Base-by-base conservation (phyloP, 495 filamentous ascomycete species). In the Amniculicola lignicola region DNA sequence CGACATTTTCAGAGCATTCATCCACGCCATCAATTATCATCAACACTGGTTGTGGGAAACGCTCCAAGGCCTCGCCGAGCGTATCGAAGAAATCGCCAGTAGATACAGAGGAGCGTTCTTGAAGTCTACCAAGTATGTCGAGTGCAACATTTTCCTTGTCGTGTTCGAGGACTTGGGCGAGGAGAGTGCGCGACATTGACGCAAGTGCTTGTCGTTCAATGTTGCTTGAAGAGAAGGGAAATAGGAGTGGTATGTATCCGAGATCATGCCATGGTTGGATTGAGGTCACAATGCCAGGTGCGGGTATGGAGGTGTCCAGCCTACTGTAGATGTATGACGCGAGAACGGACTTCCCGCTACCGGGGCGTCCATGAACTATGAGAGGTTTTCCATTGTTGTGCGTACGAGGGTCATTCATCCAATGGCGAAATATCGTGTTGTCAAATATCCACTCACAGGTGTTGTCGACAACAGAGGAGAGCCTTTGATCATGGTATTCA, bases 391-490 rank as follows among this genome's bases (percentile, higher is more conserved):
- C 9, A 4, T 25, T 25, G 9, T 10, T 11, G 41, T 10, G 4
- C 12, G 5, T 10, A 4, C 16, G 9, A 4, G 4, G 22, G 21
- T 44, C 9, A 16, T 11, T 22, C 14, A 16, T 16, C 41, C 41
- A 44, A 9, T 15, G 5, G 10, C 7, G 9, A 22, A 44, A 44
- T 16, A 18, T 22, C 4, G 41, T 15, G 16, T 44, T 15, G 16
- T 11, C 41, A 7, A 44, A 11, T 22, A 44, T 22, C 41, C 41
- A 44, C 23, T 44, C 41, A 18, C 41, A 44, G 4, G 41, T 44
- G 15, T 5, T 27, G 15, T 44, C 41, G 18, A 44, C 41, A 16
- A 27, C 9, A 10, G 41, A 9, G 4, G 15, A 7, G 16, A 44
- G 9, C 4, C 5, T 44, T 11, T 22, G 14, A 15, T 44, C 41